phyloP scores from a whole-genome alignment of 2,329 filamentous ascomycete species.

The Myriosclerotinia scirpicola region DNA sequence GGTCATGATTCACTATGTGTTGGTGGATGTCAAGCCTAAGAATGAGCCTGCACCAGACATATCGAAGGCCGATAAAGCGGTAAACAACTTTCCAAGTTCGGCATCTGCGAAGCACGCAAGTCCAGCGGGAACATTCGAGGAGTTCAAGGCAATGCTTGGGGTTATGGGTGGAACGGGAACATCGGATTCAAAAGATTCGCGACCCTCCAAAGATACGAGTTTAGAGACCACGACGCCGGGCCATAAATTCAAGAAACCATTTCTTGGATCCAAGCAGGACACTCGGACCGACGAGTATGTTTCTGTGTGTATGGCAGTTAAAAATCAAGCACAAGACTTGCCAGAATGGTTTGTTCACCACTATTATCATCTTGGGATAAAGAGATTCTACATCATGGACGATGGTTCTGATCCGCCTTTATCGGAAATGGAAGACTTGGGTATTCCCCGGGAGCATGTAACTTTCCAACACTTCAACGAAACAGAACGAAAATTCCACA shows the following conservation, averaged over 20 bases:
- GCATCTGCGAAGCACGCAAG: not conserved
- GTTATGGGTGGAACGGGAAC: not conserved
- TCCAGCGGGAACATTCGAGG: slow-evolving; percentile 23
- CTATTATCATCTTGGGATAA: slow-evolving; percentile 36
- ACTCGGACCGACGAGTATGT: slow-evolving; percentile 31
- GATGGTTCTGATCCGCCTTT: slow-evolving; percentile 35
- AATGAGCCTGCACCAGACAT: not conserved
- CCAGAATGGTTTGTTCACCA: slow-evolving; percentile 37
- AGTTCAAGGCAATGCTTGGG: slow-evolving; percentile 23
- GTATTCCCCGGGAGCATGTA: slow-evolving; percentile 30
- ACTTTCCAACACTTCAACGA: slow-evolving; percentile 32
- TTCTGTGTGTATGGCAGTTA: slow-evolving; percentile 36
- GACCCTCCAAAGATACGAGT: not conserved
- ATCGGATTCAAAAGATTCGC: not conserved
- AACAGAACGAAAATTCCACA: slow-evolving; percentile 10
- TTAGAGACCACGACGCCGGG: not conserved
- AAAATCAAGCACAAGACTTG: slow-evolving; percentile 34
- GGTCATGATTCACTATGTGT: slow-evolving; percentile 18
- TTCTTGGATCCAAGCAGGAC: slow-evolving; percentile 16
- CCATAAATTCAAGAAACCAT: slow-evolving; percentile 13
- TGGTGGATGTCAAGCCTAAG: slow-evolving; percentile 14
- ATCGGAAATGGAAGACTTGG: slow-evolving; percentile 27
- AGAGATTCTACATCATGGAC: slow-evolving; percentile 39
- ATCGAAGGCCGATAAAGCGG: not conserved
- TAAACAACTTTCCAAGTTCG: not conserved